phyloP scores from a whole-genome alignment of 495 filamentous ascomycete species.

The Oleoguttula mirabilis region DNA sequence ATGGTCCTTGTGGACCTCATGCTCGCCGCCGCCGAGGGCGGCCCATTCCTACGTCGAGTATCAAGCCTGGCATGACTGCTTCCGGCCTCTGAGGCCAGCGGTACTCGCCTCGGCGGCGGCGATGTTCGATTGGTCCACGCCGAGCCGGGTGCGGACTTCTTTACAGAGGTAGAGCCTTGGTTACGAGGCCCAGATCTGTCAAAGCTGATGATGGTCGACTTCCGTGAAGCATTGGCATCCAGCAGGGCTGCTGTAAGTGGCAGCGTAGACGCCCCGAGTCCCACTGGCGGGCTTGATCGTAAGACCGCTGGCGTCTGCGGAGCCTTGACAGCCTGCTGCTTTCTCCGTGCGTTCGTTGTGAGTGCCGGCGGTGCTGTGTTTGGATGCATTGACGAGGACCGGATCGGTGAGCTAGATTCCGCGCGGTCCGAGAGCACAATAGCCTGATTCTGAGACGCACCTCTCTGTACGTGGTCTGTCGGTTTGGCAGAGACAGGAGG shows the following conservation, averaged over 20 bases:
- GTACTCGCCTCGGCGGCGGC: neutral
- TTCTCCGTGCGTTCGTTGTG: neutral
- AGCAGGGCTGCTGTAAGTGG: neutral
- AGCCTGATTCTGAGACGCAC: too few species aligned
- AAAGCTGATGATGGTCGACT: slow-evolving; percentile 14
- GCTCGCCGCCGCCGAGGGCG: slow-evolving; percentile 8
- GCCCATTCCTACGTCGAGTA: neutral
- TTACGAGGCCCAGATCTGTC: slow-evolving; percentile 15
- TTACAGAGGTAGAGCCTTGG: slow-evolving; percentile 8
- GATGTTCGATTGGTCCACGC: slow-evolving; percentile 2
- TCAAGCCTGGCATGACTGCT: neutral
- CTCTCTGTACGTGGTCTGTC: neutral
- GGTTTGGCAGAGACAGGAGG: neutral
- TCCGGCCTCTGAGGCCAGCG: neutral
- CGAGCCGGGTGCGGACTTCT: slow-evolving; percentile 2
- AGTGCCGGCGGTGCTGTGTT: neutral
- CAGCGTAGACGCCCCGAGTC: neutral
- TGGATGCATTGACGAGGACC: neutral
- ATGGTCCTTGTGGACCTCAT: neutral
- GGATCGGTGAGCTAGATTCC: slow-evolving; percentile 1
- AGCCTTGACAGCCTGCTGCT: neutral
- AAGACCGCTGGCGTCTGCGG: slow-evolving; percentile 5
- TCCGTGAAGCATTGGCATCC: neutral
- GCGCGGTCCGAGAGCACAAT: slow-evolving; percentile 5
- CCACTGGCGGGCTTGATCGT: neutral